Percentiles rank a stretch among this genome's conserved stretches.
Evolutionary conservation across 2,329 filamentous ascomycete genomes (phyloP).

Genomic region (Hypoxylon sp.): DNA sequence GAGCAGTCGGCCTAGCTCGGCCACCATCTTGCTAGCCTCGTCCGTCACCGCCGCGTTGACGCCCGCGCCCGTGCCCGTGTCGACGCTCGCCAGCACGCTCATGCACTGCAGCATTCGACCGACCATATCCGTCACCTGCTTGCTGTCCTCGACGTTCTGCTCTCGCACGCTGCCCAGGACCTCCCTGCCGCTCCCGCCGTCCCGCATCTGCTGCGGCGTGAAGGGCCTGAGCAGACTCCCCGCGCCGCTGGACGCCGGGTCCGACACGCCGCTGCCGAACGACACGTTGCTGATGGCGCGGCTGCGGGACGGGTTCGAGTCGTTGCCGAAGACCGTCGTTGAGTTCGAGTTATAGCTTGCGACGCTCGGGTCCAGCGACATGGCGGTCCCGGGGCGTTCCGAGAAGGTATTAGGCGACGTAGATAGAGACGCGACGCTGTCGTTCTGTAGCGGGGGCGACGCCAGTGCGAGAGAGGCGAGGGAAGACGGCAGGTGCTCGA

Average conservation of each 20-base stretch:
- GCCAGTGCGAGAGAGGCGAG: constrained; percentile 60
- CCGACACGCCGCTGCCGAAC: constrained; percentile 60
- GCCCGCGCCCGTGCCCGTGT: constrained; percentile 40
- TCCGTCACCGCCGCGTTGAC: constrained; percentile 54
- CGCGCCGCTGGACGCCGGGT: constrained; percentile 47
- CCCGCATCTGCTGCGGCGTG: constrained; percentile 53
- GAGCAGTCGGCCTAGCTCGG: constrained; percentile 82
- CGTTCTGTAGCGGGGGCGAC: constrained; percentile 61
- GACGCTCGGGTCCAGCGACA: constrained; percentile 76
- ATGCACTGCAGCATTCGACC: constrained; percentile 96
- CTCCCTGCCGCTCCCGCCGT: constrained; percentile 35
- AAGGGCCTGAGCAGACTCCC: constrained; percentile 59
- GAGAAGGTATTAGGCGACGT: constrained; percentile 50
- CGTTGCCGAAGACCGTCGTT: constrained; percentile 79
- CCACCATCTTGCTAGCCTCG: constrained; percentile 78
- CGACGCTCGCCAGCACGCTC: constrained; percentile 83
- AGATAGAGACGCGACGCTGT: constrained; percentile 56
- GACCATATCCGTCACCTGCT: constrained; percentile 91
- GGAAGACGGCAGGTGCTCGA: constrained; percentile 74
- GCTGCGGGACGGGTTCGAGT: constrained; percentile 64
- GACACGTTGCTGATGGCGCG: constrained; percentile 88
- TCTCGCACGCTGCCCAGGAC: constrained; percentile 56
- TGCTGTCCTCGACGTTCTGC: constrained; percentile 71
- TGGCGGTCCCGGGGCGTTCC: constrained; percentile 73
- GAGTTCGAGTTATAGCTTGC: constrained; percentile 81